phyloP scores from a whole-genome alignment of 1,284 basidiomycete species.

The Irpex lacteus region DNA sequence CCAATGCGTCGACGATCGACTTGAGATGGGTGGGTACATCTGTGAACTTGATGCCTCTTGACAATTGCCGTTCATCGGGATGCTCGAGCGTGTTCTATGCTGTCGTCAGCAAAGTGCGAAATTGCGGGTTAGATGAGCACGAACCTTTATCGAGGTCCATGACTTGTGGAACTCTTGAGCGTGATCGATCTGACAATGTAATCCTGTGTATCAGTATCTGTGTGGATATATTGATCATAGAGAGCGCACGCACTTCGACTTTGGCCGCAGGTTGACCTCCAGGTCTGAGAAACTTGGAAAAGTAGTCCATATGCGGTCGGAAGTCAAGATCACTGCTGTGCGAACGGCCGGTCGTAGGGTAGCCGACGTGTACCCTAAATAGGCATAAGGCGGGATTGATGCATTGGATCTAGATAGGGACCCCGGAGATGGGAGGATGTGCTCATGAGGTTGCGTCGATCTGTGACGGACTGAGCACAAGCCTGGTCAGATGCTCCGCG shows the following conservation, averaged over 20 bases:
- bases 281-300: slow-evolving; percentile 73
- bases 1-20: slow-evolving; percentile 85
- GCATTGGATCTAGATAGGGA: background rate
- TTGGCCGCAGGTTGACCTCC: slow-evolving; percentile 50
- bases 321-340: background rate
- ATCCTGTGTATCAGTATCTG: slow-evolving; percentile 3
- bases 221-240: background rate
- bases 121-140: slow-evolving; percentile 12
- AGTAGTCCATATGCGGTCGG: slow-evolving; percentile 65
- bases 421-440: background rate
- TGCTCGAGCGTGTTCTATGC: slow-evolving; percentile 67
- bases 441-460: background rate
- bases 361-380: background rate
- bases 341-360: background rate
- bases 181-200: slow-evolving; percentile 39
- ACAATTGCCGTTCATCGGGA: slow-evolving; percentile 81
- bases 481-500: background rate
- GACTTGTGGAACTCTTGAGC: slow-evolving; percentile 70
- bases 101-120: background rate
- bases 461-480: background rate
- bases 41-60: slow-evolving; percentile 79
- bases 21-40: slow-evolving; percentile 76
- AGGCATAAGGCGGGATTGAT: background rate
- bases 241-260: slow-evolving; percentile 27
- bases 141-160: slow-evolving; percentile 70